Evolutionary conservation across 495 filamentous ascomycete genomes (phyloP).

Genomic region (Opeltia flavorubescens): DNA sequence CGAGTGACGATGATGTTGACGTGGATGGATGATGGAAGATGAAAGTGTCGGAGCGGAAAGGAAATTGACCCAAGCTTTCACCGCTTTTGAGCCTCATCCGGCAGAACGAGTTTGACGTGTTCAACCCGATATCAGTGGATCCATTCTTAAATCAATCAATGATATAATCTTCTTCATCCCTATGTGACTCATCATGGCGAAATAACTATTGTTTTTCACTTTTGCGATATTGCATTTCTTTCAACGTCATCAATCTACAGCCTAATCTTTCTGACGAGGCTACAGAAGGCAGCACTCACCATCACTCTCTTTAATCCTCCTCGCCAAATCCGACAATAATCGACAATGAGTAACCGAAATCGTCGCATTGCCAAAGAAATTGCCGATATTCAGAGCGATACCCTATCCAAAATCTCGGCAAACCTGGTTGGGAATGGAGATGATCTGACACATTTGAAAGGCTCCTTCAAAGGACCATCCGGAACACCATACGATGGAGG

Average conservation of each 20-base stretch:
- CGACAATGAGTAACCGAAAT: conserved; percentile 57
- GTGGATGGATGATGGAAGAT: neutral
- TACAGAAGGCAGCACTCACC: too few relatives aligned
- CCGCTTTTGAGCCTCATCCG: neutral
- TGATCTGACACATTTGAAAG: conserved; percentile 74
- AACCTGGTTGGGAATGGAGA: conserved; percentile 46
- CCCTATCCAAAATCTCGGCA: conserved; percentile 56
- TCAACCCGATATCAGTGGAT: too few relatives aligned
- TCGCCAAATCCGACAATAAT: too few relatives aligned
- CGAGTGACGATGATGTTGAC: neutral
- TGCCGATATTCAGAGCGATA: conserved; percentile 68
- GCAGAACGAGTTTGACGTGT: neutral
- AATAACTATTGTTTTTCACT: too few relatives aligned
- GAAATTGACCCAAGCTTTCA: neutral
- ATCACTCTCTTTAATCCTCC: too few relatives aligned
- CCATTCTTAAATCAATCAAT: too few relatives aligned
- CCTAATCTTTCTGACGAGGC: too few relatives aligned
- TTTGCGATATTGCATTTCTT: too few relatives aligned
- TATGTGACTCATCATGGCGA: too few relatives aligned
- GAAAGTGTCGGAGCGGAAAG: neutral
- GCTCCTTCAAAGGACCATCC: conserved; percentile 74
- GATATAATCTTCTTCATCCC: too few relatives aligned
- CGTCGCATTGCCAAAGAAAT: conserved; percentile 89
- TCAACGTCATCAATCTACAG: too few relatives aligned
- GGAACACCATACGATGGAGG: conserved; percentile 92